Base-by-base conservation (phyloP, 441 rosid species). In the Kokia cookei region DNA sequence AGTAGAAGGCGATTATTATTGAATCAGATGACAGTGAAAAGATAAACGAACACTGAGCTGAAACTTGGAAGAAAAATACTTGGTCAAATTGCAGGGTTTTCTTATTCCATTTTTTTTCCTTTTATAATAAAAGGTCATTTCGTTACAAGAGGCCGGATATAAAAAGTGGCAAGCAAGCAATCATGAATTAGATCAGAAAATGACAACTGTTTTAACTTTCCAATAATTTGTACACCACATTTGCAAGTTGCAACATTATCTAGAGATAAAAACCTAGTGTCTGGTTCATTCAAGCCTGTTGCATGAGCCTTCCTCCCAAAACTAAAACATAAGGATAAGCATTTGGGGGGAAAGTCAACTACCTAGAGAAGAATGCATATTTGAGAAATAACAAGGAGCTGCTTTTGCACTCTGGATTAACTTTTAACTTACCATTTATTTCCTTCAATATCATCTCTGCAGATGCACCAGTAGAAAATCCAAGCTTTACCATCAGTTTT, bases 401-500 rank as follows among this genome's bases (percentile, higher is more conserved):
- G 47, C 14, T 53, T 69, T 54, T 54, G 73, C 50, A 53, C 19
- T 37, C 9, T 48, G 13, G 67, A 43, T 27, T 29, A 47, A 45
- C 66, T 75, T 37, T 57, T 27, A 61, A 72, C 82, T 84, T 82
- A 80, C 84, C 50, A 19, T 72, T 84, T 43, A 70, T 76, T 75
- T 75, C 85, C 73, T 89, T 81, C 61, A 82, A 75, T 22, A 85
- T 65, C 76, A 76, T 67, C 73, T 84, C 81, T 8, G 82, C 45
- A 54, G 96, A 91, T 75, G 83, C 78, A 55, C 84, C 90, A 19
- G 85, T 81, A 7, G 93, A 84, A 74, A 95, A 93, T 81, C 99
- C 99, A 65, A 93, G 78, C 85, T 84, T 88, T 60, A 45, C 71
- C 99, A 91, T 93, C 57, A 91, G 78, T 76, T 93, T 93, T 72